Conservation (phyloP, 352 stramenopile genomes). For the Phytophthora tubulina region DNA sequence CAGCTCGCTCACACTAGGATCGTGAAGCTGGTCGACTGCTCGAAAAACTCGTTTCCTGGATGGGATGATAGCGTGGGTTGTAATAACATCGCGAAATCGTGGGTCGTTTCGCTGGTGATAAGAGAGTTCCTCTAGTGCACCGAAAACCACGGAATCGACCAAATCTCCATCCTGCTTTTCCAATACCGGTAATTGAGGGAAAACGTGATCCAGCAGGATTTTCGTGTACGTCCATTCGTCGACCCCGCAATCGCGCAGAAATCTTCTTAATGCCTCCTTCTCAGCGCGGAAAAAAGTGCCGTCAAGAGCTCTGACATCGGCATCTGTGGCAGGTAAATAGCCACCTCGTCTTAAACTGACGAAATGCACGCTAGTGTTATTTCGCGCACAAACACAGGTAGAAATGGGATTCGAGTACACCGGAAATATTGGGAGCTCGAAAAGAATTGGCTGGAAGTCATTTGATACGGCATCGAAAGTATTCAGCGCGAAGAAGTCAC, state of each 20-base stretch:
- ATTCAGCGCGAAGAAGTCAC: conserved; percentile 55
- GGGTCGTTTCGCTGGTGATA: conserved; percentile 67
- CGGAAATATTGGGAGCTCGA: conserved; percentile 62
- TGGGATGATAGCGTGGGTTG: conserved; percentile 56
- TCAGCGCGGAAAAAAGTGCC: conserved; percentile 58
- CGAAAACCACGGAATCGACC: conserved; percentile 61
- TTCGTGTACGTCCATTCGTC: conserved; percentile 67
- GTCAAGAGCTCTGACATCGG: conserved; percentile 59
- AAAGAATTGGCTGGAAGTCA: conserved; percentile 48
- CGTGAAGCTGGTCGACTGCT: conserved; percentile 65
- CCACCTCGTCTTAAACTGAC: conserved; percentile 47
- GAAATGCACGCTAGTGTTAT: conserved; percentile 11
- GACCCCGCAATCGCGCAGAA: conserved; percentile 59
- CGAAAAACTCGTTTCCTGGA: conserved; percentile 66
- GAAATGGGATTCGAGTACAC: conserved; percentile 33
- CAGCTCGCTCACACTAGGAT: conserved; percentile 74
- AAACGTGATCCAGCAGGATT: conserved; percentile 71
- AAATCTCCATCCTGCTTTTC: conserved; percentile 45
- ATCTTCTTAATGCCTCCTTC: conserved; percentile 46
- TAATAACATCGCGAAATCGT: conserved; percentile 60
- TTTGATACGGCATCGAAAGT: conserved; percentile 46
- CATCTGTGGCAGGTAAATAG: conserved; percentile 51
- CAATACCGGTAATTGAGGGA: conserved; percentile 56
- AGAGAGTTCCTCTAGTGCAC: conserved; percentile 52
- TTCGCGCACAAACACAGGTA: not conserved